Conservation (phyloP, 768 basidiomycete species). For the Pilatotrama ljubarskyi region DNA sequence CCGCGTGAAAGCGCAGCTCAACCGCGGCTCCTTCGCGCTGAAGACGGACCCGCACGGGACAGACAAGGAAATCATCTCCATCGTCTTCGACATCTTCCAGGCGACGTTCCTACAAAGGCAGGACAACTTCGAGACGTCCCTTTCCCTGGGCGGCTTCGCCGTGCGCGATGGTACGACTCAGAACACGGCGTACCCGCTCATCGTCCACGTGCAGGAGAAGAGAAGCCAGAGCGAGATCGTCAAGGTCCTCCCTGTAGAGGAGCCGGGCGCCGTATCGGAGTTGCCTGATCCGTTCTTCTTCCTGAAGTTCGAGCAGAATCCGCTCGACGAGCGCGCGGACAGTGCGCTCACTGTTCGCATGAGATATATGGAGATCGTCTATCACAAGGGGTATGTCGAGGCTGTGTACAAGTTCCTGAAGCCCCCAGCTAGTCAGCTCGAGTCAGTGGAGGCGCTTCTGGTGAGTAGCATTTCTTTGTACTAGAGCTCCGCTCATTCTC, state of each 20-base stretch:
- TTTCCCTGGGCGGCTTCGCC: slow-evolving; percentile 82
- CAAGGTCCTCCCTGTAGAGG: slow-evolving; percentile 20
- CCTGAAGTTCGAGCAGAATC: slow-evolving; percentile 89
- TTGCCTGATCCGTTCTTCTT: slow-evolving; percentile 75
- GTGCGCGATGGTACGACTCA: slow-evolving; percentile 91
- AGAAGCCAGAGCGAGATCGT: slow-evolving; percentile 26
- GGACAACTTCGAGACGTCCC: slow-evolving; percentile 80
- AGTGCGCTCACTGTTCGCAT: slow-evolving; percentile 85
- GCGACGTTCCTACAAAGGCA: slow-evolving; percentile 83
- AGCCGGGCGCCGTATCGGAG: slow-evolving; percentile 13
- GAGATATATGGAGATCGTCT: slow-evolving; percentile 96
- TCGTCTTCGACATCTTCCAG: slow-evolving; percentile 84
- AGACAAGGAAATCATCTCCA: slow-evolving; percentile 73
- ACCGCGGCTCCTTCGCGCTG: slow-evolving; percentile 85
- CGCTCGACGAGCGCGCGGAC: slow-evolving; percentile 89
- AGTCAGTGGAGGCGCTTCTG: slow-evolving; percentile 91
- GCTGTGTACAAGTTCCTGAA: slow-evolving; percentile 89
- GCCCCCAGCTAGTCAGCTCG: slow-evolving; percentile 91
- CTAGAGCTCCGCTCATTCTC: not conserved
- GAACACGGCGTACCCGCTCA: slow-evolving; percentile 81
- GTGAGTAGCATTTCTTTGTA: slow-evolving; percentile 41
- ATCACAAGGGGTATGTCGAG: slow-evolving; percentile 92
- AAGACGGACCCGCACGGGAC: slow-evolving; percentile 68
- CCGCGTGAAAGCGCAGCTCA: slow-evolving; percentile 72
- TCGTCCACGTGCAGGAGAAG: slow-evolving; percentile 76